Base-by-base conservation (phyloP, 768 basidiomycete genomes). In the Kwoniella bestiolae region DNA sequence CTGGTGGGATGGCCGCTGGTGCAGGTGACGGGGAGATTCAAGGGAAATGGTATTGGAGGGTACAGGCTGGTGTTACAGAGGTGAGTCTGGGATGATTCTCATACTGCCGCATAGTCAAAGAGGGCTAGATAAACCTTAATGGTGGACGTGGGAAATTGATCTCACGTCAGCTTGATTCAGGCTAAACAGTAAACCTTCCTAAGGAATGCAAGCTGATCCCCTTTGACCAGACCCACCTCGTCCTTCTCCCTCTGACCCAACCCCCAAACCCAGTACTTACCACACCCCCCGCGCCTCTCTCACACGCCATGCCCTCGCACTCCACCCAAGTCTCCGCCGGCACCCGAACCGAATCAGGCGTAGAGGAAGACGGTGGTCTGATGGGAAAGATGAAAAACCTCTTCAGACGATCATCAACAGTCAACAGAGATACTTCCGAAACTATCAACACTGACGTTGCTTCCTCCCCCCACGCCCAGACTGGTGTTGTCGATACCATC, bases 21-120 rank as follows among this genome's bases (percentile, higher is more conserved):
- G 47, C 18, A 3, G 63, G 62, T 18, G 66, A 52, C 9, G 60
- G 60, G 6, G 63, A 64, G 26, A 58, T 65, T 16, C 56, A 55
- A 34, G 76, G 76, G 3, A 75, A 65, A 28, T 77, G 72, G 72
- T 77, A 73, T 50, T 77, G 76, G 76, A 55, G 73, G 21, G 76
- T 77, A 23, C 73, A 75, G 50, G 76, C 69, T 23, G 76, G 76
- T 31, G 74, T 75, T 4, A 73, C 60, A 18, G 72, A 77, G 26
- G 76, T 75, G 60, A 70, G 74, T 67, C 1, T 3, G 12, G 18
- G n/a, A n/a, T n/a, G n/a, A n/a, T n/a, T n/a, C n/a, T n/a, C n/a
- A n/a, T n/a, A n/a, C n/a, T n/a, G n/a, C n/a, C n/a, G n/a, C n/a
- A n/a, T n/a, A n/a, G n/a, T n/a, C n/a, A n/a, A n/a, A n/a, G n/a